Percentiles rank a stretch among this genome's conserved stretches.
These are phyloP conservation scores for Phytophthora tubulina DNA, from an alignment of 352 stramenopile species.

Conservation along the genomic window DNA sequence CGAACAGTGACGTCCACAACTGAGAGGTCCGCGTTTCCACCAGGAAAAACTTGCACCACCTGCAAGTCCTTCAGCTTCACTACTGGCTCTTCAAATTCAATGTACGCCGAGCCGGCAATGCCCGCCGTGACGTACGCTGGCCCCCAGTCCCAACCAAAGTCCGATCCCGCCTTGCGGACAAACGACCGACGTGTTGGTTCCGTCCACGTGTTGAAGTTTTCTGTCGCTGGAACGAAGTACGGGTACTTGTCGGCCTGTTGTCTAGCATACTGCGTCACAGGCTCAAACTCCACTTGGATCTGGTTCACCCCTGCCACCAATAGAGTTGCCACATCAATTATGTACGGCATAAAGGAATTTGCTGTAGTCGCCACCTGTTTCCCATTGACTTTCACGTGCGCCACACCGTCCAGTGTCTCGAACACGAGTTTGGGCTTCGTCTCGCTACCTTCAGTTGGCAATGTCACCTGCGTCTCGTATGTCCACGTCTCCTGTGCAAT, in stretches of 20 bases:
- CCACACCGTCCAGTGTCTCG: constrained; percentile 77
- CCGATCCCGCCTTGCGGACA: constrained; percentile 84
- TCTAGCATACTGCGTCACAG: constrained; percentile 61
- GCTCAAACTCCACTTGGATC: constrained; percentile 68
- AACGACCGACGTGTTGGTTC: constrained; percentile 84
- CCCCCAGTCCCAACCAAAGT: constrained; percentile 92
- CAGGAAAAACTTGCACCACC: constrained; percentile 53
- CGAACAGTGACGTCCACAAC: constrained; percentile 52
- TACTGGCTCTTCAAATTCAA: constrained; percentile 45
- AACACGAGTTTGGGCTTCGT: constrained; percentile 53
- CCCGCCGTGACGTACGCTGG: constrained; percentile 75
- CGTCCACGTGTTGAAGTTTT: constrained; percentile 85
- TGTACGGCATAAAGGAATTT: constrained; percentile 78
- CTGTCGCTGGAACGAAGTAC: constrained; percentile 79
- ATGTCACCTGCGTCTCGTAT: constrained; percentile 66
- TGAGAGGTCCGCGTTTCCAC: constrained; percentile 41
- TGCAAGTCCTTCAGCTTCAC: constrained; percentile 51
- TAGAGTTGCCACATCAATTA: constrained; percentile 44
- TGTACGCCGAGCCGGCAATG: constrained; percentile 61
- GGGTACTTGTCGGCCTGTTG: constrained; percentile 68
- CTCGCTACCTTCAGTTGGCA: constrained; percentile 21
- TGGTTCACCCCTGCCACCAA: constrained; percentile 50
- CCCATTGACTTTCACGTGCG: constrained; percentile 74
- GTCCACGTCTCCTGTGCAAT: constrained; percentile 75
- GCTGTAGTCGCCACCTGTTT: constrained; percentile 52